These are phyloP conservation scores for Anthostomella pinea DNA, from an alignment of 2,329 filamentous ascomycete species.

Conservation along the genomic window DNA sequence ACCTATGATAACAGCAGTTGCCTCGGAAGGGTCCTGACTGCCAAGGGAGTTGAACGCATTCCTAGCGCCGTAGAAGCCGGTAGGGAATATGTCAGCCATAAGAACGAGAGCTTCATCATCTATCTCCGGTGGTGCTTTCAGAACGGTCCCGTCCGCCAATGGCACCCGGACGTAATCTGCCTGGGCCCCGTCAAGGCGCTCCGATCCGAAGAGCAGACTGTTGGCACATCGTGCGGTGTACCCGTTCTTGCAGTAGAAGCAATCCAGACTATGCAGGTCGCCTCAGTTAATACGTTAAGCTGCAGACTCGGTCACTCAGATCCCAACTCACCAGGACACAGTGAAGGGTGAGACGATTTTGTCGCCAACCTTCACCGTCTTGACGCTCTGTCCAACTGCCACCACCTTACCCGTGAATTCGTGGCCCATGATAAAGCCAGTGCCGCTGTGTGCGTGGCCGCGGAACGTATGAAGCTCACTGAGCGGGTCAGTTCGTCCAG, in stretches of 20 bases:
- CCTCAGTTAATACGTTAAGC: background rate
- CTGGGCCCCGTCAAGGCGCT: conserved; percentile 70
- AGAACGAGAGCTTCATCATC: conserved; percentile 73
- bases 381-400: conserved; percentile 65
- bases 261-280: conserved; percentile 51
- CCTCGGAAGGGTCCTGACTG: conserved; percentile 58
- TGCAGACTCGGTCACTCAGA: background rate
- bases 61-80: conserved; percentile 77
- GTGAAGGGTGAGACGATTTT: conserved; percentile 83
- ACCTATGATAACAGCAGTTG: conserved; percentile 76
- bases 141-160: conserved; percentile 74
- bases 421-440: conserved; percentile 71
- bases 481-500: conserved; percentile 7
- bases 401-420: conserved; percentile 80
- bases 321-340: conserved; percentile 61
- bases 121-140: conserved; percentile 69
- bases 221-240: conserved; percentile 75
- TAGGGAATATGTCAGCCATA: conserved; percentile 93
- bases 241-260: conserved; percentile 80
- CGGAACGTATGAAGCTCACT: conserved; percentile 86
- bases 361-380: conserved; percentile 69
- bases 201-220: conserved; percentile 67
- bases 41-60: conserved; percentile 69
- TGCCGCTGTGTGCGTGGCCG: conserved; percentile 68
- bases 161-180: conserved; percentile 82